Conservation (phyloP, 2,329 filamentous ascomycete genomes). For the Pseudocercospora macadamiae region DNA sequence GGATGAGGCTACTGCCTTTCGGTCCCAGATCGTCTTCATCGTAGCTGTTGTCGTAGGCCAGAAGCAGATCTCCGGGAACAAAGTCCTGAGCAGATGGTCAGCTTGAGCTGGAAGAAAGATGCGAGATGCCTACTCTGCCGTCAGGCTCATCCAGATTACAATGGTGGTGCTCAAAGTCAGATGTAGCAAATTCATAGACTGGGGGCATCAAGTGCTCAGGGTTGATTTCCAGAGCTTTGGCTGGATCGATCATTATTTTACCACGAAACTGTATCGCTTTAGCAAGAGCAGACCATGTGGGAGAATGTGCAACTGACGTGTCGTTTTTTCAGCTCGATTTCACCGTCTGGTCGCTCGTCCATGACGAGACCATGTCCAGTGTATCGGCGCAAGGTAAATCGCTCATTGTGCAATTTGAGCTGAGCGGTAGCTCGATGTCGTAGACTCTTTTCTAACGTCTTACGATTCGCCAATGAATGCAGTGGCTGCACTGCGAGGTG, state of each 20-base stretch:
- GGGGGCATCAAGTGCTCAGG: conserved; percentile 6
- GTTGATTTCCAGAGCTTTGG: conserved; percentile 1
- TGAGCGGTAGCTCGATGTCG: neutral
- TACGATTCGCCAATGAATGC: neutral
- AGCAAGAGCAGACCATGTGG: neutral
- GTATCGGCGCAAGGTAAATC: neutral
- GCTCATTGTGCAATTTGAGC: neutral
- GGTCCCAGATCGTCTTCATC: neutral
- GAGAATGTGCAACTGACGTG: neutral
- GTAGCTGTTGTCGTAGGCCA: neutral
- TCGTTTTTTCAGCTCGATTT: neutral
- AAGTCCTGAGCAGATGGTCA: neutral
- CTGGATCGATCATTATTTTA: conserved; percentile 11
- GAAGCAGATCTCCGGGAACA: neutral
- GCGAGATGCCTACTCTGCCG: neutral
- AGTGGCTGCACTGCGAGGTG: conserved; percentile 1
- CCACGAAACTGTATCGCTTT: conserved; percentile 2
- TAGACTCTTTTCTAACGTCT: neutral
- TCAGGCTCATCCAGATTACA: neutral
- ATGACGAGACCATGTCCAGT: neutral
- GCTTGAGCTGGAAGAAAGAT: neutral
- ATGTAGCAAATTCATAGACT: neutral
- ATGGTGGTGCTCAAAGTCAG: neutral
- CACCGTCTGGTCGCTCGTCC: neutral
- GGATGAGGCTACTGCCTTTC: neutral